Evolutionary conservation across 139 green algal species (phyloP), one percentile per base, ranked within the genome.

Genomic region (Chlorella vulgaris): DNA sequence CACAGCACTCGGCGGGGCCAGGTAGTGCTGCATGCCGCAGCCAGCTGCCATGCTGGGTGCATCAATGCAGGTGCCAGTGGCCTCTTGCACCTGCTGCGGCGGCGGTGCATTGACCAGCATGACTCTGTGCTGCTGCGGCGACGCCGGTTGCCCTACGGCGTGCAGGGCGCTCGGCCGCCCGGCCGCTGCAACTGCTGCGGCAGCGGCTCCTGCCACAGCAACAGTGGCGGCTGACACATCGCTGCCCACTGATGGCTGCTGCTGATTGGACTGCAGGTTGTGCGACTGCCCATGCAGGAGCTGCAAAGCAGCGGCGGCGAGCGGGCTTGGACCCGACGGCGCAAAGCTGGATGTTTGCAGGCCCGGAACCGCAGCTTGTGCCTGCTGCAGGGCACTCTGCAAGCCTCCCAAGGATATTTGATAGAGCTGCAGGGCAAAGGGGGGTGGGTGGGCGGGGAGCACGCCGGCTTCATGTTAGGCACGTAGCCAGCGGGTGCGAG

Each of bases 361-460:
- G 22, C 35, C 24, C 3, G 76, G 76, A 42, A 74, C 26, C 3
- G 36, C 26, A 2, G 62, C 19, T 31, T 74, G 43, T 24, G 31
- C 62, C 42, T 73, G 62, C 43, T 74, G 58, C 31, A 82, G 29
- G 7, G 76, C 61, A 13, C 53, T 75, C 13, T 82, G 40, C 61
- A 82, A 62, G 4, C 76, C 76, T 0, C 28, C 29, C 15, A 47
- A 24, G 2, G 76, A 31, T 22, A 82, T 65, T 6, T 74, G n/a
- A 33, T 67, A 66, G 31, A 82, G 63, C 76, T 82, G 76, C 76
- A 60, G 1, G 39, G 60, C n/a, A 36, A 42, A 28, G 4, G 51
- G 22, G 39, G 1, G 1, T 18, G n/a, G 29, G n/a, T 2, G 28
- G 47, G 19, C 13, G 47, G 24, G n/a, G 39, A 21, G 39, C 39